A percentile compares a stretch with the other conserved stretches of the same genome.
Conservation (phyloP, 208 protist species). For the Trichomonas tenax region DNA sequence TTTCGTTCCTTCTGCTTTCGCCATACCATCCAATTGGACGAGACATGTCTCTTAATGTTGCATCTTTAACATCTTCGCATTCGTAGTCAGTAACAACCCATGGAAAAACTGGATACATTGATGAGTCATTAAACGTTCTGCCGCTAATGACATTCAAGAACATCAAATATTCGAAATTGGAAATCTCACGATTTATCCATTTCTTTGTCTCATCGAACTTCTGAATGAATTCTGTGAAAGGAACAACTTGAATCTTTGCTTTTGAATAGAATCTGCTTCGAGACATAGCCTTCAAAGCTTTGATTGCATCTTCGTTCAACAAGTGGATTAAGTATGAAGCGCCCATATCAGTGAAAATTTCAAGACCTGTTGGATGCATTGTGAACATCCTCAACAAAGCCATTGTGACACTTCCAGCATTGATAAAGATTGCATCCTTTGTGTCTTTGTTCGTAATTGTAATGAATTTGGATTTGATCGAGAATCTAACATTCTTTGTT, state of each 20-base stretch:
- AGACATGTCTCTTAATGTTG: background rate
- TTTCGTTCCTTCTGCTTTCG: background rate
- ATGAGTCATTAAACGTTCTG: background rate
- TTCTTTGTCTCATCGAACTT: background rate
- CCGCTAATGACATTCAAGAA: background rate
- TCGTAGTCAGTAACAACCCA: background rate
- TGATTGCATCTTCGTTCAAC: background rate
- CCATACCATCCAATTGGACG: background rate
- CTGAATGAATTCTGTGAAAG: background rate
- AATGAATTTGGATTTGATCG: background rate
- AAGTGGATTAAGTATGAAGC: background rate
- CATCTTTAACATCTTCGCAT: background rate
- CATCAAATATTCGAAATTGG: background rate
- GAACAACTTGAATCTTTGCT: background rate
- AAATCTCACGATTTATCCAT: background rate
- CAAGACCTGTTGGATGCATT: background rate
- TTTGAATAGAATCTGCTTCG: background rate
- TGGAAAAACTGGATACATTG: slow-evolving; percentile 15
- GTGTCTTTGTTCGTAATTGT: background rate
- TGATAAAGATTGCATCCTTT: background rate
- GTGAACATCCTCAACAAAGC: background rate
- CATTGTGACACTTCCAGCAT: background rate
- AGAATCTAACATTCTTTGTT: background rate
- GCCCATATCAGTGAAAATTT: background rate
- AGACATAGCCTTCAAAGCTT: background rate